A percentile compares a stretch with the other conserved stretches of the same genome.
phyloP scores from a whole-genome alignment of 1,284 basidiomycete species.

The Cryptococcus sp. region DNA sequence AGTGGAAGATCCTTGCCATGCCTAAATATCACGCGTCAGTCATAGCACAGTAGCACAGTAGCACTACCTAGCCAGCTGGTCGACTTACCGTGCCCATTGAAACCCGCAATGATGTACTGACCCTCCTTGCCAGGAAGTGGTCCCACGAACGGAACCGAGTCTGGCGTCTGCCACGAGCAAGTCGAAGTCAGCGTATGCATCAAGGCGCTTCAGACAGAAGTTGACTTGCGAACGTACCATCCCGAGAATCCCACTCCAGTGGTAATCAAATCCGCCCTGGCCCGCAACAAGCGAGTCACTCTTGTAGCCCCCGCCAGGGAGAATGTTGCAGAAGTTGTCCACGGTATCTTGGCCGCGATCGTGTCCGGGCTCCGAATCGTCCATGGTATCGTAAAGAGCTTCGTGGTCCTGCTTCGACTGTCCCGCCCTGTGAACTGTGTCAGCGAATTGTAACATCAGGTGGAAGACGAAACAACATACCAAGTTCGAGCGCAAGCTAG shows the following conservation, averaged over 20 bases:
- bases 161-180: slow-evolving; percentile 32
- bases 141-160: slow-evolving; percentile 44
- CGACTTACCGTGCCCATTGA: slow-evolving; percentile 45
- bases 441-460: background rate
- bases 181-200: background rate
- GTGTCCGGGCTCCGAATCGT: slow-evolving; percentile 28
- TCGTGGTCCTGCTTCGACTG: background rate
- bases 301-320: slow-evolving; percentile 32
- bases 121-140: slow-evolving; percentile 34
- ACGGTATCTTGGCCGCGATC: slow-evolving; percentile 23
- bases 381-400: slow-evolving; percentile 10
- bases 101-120: slow-evolving; percentile 43
- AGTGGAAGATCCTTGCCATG: slow-evolving; percentile 50
- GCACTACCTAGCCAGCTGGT: background rate
- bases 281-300: slow-evolving; percentile 12
- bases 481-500: slow-evolving; percentile 40
- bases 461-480: slow-evolving; percentile 9
- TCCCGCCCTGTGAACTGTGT: background rate
- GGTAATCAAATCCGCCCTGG: slow-evolving; percentile 37
- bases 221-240: slow-evolving; percentile 18
- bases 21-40: slow-evolving; percentile 13
- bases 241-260: slow-evolving; percentile 46
- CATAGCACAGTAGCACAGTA: background rate
- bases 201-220: background rate
- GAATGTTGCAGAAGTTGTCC: slow-evolving; percentile 13